These are phyloP conservation scores for Russula vinacea DNA, from an alignment of 768 basidiomycete species.

Conservation along the genomic window DNA sequence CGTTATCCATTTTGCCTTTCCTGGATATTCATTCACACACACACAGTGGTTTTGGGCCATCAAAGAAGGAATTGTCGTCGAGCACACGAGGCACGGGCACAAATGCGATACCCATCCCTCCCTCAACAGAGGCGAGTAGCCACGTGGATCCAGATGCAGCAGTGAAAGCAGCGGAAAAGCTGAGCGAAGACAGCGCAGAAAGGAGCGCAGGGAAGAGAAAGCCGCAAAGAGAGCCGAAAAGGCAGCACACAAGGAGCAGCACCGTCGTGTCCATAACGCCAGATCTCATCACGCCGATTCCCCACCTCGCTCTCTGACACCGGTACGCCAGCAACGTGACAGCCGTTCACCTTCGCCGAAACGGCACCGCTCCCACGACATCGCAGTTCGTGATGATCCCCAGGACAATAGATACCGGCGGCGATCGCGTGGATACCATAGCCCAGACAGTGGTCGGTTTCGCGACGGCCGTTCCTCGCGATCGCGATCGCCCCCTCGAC, in stretches of 20 bases:
- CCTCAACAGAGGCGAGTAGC: conserved; percentile 5
- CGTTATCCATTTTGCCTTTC: background rate
- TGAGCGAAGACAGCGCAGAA: conserved; percentile 42
- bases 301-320: conserved; percentile 38
- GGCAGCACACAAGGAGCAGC: conserved; percentile 33
- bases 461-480: conserved; percentile 17
- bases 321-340: conserved; percentile 9
- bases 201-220: conserved; percentile 58
- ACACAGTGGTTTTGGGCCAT: conserved; percentile 66
- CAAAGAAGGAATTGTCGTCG: conserved; percentile 36
- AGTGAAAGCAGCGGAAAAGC: conserved; percentile 35
- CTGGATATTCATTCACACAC: conserved; percentile 3
- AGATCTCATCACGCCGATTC: conserved; percentile 19
- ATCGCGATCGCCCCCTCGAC: conserved; percentile 31
- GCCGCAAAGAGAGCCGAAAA: conserved; percentile 52
- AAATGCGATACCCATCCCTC: conserved; percentile 34
- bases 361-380: conserved; percentile 10
- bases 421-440: conserved; percentile 28
- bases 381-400: conserved; percentile 5
- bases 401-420: conserved; percentile 7
- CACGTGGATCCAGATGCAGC: conserved; percentile 28
- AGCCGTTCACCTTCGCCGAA: conserved; percentile 21
- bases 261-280: conserved; percentile 20
- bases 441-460: conserved; percentile 24
- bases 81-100: conserved; percentile 34